Percentiles rank a stretch among this genome's conserved stretches.
Conservation (phyloP, 148 eudicot species). For the Rhododendron simsii region DNA sequence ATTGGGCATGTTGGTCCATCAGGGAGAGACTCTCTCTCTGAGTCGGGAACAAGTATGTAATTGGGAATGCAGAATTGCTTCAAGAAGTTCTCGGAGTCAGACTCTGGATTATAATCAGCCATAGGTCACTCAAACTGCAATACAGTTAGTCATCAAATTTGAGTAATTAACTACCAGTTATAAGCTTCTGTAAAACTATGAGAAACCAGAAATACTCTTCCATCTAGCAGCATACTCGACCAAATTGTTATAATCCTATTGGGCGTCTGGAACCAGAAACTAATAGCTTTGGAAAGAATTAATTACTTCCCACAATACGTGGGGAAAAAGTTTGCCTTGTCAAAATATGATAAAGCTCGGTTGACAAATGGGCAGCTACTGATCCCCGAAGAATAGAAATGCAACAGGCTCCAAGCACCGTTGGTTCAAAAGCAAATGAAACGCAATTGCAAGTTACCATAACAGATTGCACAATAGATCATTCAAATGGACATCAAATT, state of each 20-base stretch:
- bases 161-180: background rate
- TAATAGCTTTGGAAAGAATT: background rate
- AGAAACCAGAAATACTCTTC: background rate
- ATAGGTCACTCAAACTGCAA: slow-evolving; percentile 35
- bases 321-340: background rate
- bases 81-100: slow-evolving; percentile 19
- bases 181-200: background rate
- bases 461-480: background rate
- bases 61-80: slow-evolving; percentile 65
- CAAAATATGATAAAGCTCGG: background rate
- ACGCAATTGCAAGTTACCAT: background rate
- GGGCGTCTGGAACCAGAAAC: background rate
- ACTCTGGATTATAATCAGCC: slow-evolving; percentile 25
- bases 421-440: background rate
- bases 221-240: background rate
- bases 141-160: background rate
- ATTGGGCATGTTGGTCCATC: slow-evolving; percentile 63
- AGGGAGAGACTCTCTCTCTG: slow-evolving; percentile 24
- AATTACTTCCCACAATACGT: background rate
- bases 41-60: slow-evolving; percentile 49
- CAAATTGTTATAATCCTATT: background rate
- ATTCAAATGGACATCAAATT: background rate
- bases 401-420: background rate
- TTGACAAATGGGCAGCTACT: background rate
- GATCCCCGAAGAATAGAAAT: background rate